Base-by-base conservation (phyloP, 148 eudicot species). In the Fagopyrum homotropicum region DNA sequence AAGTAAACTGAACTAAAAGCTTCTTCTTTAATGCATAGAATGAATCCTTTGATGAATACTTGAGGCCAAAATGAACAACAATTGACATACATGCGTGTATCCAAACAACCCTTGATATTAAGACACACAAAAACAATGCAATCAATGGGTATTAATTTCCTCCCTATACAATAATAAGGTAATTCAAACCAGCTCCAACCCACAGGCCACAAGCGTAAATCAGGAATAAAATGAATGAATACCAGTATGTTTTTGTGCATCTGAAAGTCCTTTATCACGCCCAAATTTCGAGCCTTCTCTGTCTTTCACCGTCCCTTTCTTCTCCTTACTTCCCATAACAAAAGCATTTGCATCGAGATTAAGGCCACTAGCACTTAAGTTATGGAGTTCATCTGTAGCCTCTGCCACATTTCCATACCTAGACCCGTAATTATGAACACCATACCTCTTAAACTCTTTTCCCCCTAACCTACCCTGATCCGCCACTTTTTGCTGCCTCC, bases 401-500 rank as follows among this genome's bases (percentile, higher is more conserved):
- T 77, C 81, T 46, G 52, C 79, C 73, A 80, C 69, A 40, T 79
- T 81, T 43, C 80, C 83, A 8, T 79, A 69, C 69, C 78, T 73
- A 59, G 57, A 45, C 80, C 80, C 80, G 60, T 49, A n/a, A 57
- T 80, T 79, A 71, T 75, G 79, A 70, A 44, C 51, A 50, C 80
- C 82, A 69, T 75, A 78, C 77, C 87, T 80, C 83, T 51, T 83
- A 52, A 78, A 82, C 66, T 84, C 89, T 78, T 84, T 82, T 59
- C 75, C 80, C 0, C 73, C 85, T 55, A 45, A 76, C 87, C 72
- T 83, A 19, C 55, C 73, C 26, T 19, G 81, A 55, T 80, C 79
- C 12, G 47, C 71, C 48, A 49, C 45, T 56, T 54, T 77, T 30
- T 47, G 80, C 45, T 82, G 83, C 78, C 81, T 75, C 85, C 77